Conservation (phyloP, 768 basidiomycete species). For the Boletus coccyginus region DNA sequence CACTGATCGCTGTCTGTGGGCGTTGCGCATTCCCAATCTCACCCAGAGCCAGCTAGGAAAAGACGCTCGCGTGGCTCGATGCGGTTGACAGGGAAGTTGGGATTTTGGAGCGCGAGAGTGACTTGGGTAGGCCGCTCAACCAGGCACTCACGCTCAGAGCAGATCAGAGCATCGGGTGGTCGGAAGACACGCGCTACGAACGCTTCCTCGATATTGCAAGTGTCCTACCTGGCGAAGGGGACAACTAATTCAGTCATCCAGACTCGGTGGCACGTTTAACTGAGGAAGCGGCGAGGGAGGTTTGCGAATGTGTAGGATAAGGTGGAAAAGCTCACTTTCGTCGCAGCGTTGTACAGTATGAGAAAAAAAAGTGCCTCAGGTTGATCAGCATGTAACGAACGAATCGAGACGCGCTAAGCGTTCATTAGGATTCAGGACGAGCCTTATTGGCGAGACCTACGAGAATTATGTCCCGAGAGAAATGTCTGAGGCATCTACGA, state of each 20-base stretch:
- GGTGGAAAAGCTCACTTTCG: background rate
- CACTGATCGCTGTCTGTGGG: constrained; percentile 63
- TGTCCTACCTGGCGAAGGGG: constrained; percentile 30
- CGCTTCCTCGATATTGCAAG: constrained; percentile 33
- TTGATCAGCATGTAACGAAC: background rate
- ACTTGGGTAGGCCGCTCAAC: constrained; percentile 29
- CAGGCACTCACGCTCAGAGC: constrained; percentile 48
- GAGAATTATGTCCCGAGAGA: too few relatives aligned
- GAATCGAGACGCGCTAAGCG: background rate
- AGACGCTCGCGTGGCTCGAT: constrained; percentile 59
- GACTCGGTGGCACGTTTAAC: background rate
- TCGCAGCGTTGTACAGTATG: background rate
- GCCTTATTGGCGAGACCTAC: too few relatives aligned
- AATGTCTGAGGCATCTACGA: too few relatives aligned
- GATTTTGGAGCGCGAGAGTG: constrained; percentile 35
- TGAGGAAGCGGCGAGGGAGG: background rate
- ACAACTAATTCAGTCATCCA: background rate
- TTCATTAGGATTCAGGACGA: background rate
- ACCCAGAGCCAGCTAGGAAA: constrained; percentile 40
- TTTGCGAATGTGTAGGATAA: background rate
- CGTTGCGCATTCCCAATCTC: constrained; percentile 51
- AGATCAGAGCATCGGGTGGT: constrained; percentile 54
- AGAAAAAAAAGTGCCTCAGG: background rate
- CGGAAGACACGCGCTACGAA: constrained; percentile 52
- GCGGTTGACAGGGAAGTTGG: constrained; percentile 45